Percentiles rank a stretch among this genome's conserved stretches.
These are phyloP conservation scores for Hebeloma cylindrosporum DNA, from an alignment of 768 basidiomycete genomes.

Conservation along the genomic window DNA sequence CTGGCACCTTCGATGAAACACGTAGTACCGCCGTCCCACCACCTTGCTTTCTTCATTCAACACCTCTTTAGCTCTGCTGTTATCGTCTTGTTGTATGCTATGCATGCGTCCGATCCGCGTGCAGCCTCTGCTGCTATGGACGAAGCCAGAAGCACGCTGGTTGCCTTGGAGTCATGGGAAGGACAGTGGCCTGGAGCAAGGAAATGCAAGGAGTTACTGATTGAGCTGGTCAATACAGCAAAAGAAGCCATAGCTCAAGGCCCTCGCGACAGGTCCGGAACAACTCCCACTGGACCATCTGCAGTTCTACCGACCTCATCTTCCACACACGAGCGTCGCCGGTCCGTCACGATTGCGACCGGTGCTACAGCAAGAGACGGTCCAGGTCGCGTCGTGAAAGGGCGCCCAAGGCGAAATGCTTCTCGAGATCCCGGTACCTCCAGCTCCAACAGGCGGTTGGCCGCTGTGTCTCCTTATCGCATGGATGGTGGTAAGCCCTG, in stretches of 20 bases:
- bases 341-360: constrained; percentile 54
- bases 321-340: constrained; percentile 49
- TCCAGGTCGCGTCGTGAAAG: constrained; percentile 47
- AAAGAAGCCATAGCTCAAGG: constrained; percentile 59
- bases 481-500: constrained; percentile 53
- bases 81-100: constrained; percentile 80
- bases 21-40: constrained; percentile 81
- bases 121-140: constrained; percentile 76
- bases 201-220: constrained; percentile 81
- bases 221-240: constrained; percentile 68
- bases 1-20: constrained; percentile 84
- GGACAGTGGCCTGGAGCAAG: constrained; percentile 85
- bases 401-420: constrained; percentile 52
- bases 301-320: constrained; percentile 24
- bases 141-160: constrained; percentile 72
- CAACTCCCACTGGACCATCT: constrained; percentile 12
- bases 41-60: constrained; percentile 87
- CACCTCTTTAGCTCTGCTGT: constrained; percentile 88
- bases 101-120: constrained; percentile 72
- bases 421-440: constrained; percentile 56
- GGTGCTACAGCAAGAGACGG: constrained; percentile 35
- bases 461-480: constrained; percentile 63
- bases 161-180: constrained; percentile 77
- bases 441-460: constrained; percentile 51
- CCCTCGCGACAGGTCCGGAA: constrained; percentile 25